phyloP scores from a whole-genome alignment of 2,329 filamentous ascomycete genomes.

The Colletotrichum incanum region DNA sequence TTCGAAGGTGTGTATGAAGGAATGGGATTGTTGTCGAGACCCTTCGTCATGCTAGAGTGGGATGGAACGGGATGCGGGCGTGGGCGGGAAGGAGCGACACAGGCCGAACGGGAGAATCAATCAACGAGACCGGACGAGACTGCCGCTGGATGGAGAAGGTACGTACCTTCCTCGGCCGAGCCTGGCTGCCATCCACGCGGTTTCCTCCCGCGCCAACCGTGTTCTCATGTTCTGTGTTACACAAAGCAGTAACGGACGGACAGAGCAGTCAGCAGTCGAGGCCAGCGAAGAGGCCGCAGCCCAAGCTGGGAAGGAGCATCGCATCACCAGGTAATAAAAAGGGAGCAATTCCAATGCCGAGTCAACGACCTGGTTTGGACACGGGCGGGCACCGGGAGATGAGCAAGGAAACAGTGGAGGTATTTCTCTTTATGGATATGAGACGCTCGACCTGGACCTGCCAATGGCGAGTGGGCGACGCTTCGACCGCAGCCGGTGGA shows the following conservation, averaged over 20 bases:
- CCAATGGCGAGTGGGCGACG: background rate
- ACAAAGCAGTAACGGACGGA: background rate
- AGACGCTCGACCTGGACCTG: background rate
- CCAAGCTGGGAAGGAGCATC: background rate
- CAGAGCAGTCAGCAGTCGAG: background rate
- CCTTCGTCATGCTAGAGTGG: background rate
- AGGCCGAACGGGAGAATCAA: background rate
- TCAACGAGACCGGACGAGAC: background rate
- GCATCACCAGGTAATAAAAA: background rate
- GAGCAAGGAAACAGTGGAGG: background rate
- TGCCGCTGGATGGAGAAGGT: background rate
- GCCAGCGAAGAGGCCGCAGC: background rate
- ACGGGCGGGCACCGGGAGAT: background rate
- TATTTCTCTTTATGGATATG: background rate
- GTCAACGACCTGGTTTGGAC: background rate
- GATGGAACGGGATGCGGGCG: background rate
- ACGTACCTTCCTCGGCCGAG: conserved; percentile 7
- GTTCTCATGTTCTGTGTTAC: background rate
- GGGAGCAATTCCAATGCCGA: background rate
- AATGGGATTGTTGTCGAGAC: conserved; percentile 12
- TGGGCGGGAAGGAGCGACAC: conserved; percentile 28
- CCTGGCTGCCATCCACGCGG: background rate
- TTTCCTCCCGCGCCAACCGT: background rate
- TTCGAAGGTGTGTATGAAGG: background rate
- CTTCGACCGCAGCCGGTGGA: background rate